Evolutionary conservation across 164 flowering plant genomes (phyloP), one percentile per base, ranked within the genome.

Genomic region (Magnolia sinica): DNA sequence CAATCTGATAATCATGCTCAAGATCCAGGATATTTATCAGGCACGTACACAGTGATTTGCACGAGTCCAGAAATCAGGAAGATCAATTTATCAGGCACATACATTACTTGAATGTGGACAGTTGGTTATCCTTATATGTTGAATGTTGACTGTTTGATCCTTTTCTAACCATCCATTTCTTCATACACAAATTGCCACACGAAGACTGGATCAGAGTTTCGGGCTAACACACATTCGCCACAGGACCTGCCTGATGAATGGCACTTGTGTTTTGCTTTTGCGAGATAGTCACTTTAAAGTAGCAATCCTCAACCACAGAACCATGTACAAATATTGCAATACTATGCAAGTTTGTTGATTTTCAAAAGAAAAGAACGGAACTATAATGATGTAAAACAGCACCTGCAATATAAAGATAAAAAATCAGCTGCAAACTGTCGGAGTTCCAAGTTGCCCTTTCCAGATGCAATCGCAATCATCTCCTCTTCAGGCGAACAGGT

Each of bases 391-490:
- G 13, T 55, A 55, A 55, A 37, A 55, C 16, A 55, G 13, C 61
- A 55, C 61, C 61, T 55, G 61, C 95, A 93, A 83, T 90, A 92
- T 67, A 91, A 64, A 50, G 98, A 91, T 81, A 95, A 77, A 76
- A 89, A 91, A 22, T 87, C 87, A 45, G 86, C 78, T 10, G 95
- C 89, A 81, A 90, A 90, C 73, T 85, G 80, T 76, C 84, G 88
- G 18, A 89, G 83, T 74, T 95, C 92, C 37, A 86, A 73, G 71
- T 86, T 86, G 50, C 80, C 81, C 9, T 49, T 74, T 45, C 66
- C 82, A 29, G 81, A 73, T 29, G 64, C 71, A 13, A 75, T 73
- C 63, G 31, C 77, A 6, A 70, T 67, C 65, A 70, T 51, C 61
- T 77, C 85, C 55, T 72, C 77, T 5, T 2, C 75, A 63, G 19